Evolutionary conservation across 805 yeast genomes (phyloP).

Genomic region (Saturnispora mendoncae): DNA sequence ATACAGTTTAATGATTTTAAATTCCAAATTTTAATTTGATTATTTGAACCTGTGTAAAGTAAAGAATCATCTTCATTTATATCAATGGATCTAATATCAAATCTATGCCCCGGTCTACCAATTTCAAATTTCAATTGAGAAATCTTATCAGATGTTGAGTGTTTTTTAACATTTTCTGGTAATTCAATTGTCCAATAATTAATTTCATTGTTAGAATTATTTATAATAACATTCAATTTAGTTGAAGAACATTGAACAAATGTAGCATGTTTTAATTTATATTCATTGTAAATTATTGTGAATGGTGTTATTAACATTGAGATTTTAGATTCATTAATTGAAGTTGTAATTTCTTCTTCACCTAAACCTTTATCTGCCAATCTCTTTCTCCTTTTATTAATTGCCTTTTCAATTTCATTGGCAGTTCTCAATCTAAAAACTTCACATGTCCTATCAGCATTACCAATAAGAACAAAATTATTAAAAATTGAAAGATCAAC

Average conservation of each 20-base stretch:
- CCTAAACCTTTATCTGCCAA: constrained; percentile 59
- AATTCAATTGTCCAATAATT: constrained; percentile 54
- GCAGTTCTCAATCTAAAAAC: constrained; percentile 65
- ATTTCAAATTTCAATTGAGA: constrained; percentile 43
- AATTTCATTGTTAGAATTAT: constrained; percentile 65
- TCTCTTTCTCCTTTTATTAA: constrained; percentile 69
- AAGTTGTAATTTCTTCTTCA: constrained; percentile 49
- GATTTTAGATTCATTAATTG: constrained; percentile 39
- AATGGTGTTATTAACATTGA: constrained; percentile 60
- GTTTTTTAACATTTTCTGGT: constrained; percentile 50
- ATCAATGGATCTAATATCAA: constrained; percentile 78
- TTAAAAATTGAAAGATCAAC: constrained; percentile 37
- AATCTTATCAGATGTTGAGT: constrained; percentile 33
- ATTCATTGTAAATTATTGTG: constrained; percentile 53
- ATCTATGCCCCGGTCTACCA: constrained; percentile 79
- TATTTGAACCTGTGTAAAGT: constrained; percentile 85
- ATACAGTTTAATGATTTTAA: constrained; percentile 62
- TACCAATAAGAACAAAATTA: constrained; percentile 60
- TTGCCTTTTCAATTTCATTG: constrained; percentile 72
- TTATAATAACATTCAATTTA: constrained; percentile 48
- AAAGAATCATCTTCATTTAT: constrained; percentile 73
- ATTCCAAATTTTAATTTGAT: constrained; percentile 85
- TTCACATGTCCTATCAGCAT: constrained; percentile 75
- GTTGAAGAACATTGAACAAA: constrained; percentile 49
- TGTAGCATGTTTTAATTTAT: constrained; percentile 56